phyloP scores from a whole-genome alignment of 768 basidiomycete species.

The Coprinopsis cinerea region DNA sequence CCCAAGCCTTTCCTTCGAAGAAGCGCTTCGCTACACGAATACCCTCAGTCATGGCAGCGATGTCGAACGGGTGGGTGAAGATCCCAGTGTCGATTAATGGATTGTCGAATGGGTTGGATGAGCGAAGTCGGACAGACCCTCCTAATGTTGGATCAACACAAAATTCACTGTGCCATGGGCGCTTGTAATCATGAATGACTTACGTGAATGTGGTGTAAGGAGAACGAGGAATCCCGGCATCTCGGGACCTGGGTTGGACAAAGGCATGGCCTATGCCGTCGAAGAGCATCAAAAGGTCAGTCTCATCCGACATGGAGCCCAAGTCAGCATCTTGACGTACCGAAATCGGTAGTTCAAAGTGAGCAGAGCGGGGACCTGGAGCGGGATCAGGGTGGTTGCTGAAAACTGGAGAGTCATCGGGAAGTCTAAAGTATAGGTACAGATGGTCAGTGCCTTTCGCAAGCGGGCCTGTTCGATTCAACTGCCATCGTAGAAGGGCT shows the following conservation, averaged over 20 bases:
- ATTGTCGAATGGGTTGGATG: constrained; percentile 34
- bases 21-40: constrained; percentile 16
- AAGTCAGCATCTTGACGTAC: constrained; percentile 17
- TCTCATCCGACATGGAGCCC: neutral
- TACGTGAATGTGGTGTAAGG: constrained; percentile 4
- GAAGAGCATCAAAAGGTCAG: neutral
- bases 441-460: neutral
- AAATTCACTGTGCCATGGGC: neutral
- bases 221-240: neutral
- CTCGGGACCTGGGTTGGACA: no score
- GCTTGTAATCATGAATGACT: neutral
- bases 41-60: constrained; percentile 20
- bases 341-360: constrained; percentile 28
- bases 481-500: neutral
- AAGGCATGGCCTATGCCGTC: neutral
- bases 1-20: constrained; percentile 19
- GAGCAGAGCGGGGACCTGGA: constrained; percentile 12
- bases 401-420: neutral
- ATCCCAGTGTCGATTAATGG: constrained; percentile 45
- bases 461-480: neutral
- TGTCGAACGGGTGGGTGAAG: constrained; percentile 26
- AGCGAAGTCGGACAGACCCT: constrained; percentile 21
- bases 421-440: neutral
- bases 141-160: neutral
- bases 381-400: neutral